These are phyloP conservation scores for Annulohypoxylon truncatum DNA, from an alignment of 2,329 filamentous ascomycete genomes.

Conservation along the genomic window DNA sequence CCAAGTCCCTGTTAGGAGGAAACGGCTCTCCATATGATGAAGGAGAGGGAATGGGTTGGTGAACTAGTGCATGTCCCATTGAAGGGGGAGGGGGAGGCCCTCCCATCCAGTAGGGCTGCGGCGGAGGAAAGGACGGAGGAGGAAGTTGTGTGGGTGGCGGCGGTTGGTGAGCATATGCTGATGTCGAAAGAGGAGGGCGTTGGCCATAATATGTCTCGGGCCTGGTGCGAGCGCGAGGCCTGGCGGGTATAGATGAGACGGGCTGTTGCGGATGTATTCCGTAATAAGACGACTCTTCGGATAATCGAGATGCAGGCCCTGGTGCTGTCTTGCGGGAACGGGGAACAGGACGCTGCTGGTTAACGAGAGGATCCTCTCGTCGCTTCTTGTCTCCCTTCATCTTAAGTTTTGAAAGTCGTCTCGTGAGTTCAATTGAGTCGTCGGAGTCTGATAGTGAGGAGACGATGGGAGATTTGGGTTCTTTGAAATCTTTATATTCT, in stretches of 20 bases:
- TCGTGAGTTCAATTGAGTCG: constrained; percentile 52
- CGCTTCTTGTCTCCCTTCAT: constrained; percentile 50
- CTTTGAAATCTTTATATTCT: not conserved
- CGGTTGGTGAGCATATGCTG: constrained; percentile 51
- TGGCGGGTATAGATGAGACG: constrained; percentile 45
- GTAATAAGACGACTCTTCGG: constrained; percentile 56
- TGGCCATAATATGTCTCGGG: constrained; percentile 54
- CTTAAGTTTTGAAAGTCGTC: constrained; percentile 42
- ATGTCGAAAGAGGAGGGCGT: constrained; percentile 53
- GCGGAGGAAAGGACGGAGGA: constrained; percentile 45
- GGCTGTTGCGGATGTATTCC: constrained; percentile 51
- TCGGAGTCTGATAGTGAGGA: constrained; percentile 56
- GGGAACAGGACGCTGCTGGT: constrained; percentile 48
- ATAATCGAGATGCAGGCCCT: constrained; percentile 48
- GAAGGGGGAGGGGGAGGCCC: constrained; percentile 31
- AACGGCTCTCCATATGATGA: constrained; percentile 35
- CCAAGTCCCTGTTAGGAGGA: constrained; percentile 36
- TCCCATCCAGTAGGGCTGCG: constrained; percentile 28
- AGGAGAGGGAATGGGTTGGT: constrained; percentile 35
- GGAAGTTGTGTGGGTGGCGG: constrained; percentile 46
- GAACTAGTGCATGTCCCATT: constrained; percentile 39
- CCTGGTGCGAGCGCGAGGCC: constrained; percentile 56
- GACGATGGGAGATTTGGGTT: constrained; percentile 55
- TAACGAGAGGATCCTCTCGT: constrained; percentile 38
- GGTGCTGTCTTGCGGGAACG: constrained; percentile 55